Conservation (phyloP, 2,329 filamentous ascomycete genomes). For the Scedosporium boydii region DNA sequence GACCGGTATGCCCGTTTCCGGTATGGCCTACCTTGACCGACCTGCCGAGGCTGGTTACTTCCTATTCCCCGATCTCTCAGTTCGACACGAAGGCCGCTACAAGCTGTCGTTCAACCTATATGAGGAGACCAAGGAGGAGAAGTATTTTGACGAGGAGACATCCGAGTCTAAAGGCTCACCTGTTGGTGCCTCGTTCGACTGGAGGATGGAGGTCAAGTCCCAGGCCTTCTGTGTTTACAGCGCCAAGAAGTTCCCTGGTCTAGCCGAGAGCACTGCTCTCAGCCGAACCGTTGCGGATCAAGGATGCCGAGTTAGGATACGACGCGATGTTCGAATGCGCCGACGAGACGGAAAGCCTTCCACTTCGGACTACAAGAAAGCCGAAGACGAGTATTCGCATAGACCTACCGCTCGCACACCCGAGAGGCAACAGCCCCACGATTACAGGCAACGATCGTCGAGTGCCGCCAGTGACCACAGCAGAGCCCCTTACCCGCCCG, state of each 20-base stretch:
- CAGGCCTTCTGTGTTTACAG: slow-evolving; percentile 81
- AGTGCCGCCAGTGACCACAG: slow-evolving; percentile 48
- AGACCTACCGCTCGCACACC: slow-evolving; percentile 26
- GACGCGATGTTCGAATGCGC: slow-evolving; percentile 88
- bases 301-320: slow-evolving; percentile 90
- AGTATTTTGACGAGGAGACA: slow-evolving; percentile 56
- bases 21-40: slow-evolving; percentile 91
- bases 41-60: slow-evolving; percentile 79
- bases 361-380: slow-evolving; percentile 39
- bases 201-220: slow-evolving; percentile 85
- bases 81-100: slow-evolving; percentile 90
- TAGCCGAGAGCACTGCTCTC: slow-evolving; percentile 79
- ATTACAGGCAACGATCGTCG: slow-evolving; percentile 44
- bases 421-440: slow-evolving; percentile 11
- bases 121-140: slow-evolving; percentile 80
- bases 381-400: slow-evolving; percentile 52
- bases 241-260: slow-evolving; percentile 95
- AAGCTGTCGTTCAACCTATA: slow-evolving; percentile 87
- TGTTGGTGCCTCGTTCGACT: slow-evolving; percentile 51
- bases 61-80: slow-evolving; percentile 92
- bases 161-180: slow-evolving; percentile 25
- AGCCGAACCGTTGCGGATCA: slow-evolving; percentile 92
- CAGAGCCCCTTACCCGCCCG: slow-evolving; percentile 27
- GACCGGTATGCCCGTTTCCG: slow-evolving; percentile 88
- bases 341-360: slow-evolving; percentile 64